Evolutionary conservation across 257 asterid genomes (phyloP).

Genomic region (Nicotiana paniculata): DNA sequence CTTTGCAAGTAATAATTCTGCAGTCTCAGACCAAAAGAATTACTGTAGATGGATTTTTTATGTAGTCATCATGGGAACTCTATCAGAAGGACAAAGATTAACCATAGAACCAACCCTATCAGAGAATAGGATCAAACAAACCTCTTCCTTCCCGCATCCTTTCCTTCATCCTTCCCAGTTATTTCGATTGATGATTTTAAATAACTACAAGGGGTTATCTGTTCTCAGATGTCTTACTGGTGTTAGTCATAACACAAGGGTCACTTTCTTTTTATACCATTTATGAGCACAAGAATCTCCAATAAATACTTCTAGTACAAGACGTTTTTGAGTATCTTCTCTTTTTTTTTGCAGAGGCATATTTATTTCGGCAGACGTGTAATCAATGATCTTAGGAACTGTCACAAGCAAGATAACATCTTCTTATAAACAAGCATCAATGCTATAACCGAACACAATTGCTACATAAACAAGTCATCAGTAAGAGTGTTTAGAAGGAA

Average conservation of each 20-base stretch:
- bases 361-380: background rate
- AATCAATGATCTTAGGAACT: background rate
- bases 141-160: background rate
- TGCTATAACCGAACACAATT: background rate
- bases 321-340: background rate
- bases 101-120: background rate
- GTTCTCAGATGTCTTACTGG: background rate
- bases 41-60: background rate
- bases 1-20: background rate
- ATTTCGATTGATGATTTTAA: background rate
- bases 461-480: background rate
- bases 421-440: background rate
- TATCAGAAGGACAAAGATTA: background rate
- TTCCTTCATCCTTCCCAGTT: background rate
- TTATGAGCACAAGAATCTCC: constrained; percentile 1
- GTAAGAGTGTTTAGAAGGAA: constrained; percentile 19
- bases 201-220: background rate
- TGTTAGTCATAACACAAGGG: background rate
- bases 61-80: background rate
- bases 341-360: background rate
- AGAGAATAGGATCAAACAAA: background rate
- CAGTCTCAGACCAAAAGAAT: background rate
- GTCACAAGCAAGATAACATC: background rate
- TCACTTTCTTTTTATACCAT: background rate
- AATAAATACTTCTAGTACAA: background rate